phyloP scores from a whole-genome alignment of 768 basidiomycete species.

The Leccinum aurantiacum region DNA sequence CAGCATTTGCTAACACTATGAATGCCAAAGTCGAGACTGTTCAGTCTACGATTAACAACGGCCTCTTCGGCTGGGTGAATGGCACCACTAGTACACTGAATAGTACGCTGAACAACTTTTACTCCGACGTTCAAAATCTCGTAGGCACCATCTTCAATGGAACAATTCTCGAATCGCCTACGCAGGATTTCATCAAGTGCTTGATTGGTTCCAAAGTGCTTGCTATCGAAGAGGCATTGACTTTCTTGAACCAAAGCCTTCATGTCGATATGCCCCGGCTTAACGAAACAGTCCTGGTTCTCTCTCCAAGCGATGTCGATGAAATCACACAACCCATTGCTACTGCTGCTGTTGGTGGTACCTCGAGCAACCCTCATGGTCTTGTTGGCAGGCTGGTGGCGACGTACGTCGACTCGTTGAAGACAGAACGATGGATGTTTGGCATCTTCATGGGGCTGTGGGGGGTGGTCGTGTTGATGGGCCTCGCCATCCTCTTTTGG shows the following conservation, averaged over 20 bases:
- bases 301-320: constrained; percentile 68
- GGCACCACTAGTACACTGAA: constrained; percentile 86
- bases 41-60: constrained; percentile 79
- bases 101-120: constrained; percentile 81
- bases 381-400: constrained; percentile 73
- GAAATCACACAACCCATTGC: constrained; percentile 81
- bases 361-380: constrained; percentile 50
- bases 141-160: constrained; percentile 81
- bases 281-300: constrained; percentile 70
- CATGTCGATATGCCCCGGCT: constrained; percentile 77
- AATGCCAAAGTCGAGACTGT: constrained; percentile 69
- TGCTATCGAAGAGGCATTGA: constrained; percentile 83
- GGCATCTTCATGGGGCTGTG: constrained; percentile 80
- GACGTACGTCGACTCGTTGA: constrained; percentile 67
- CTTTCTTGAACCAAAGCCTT: constrained; percentile 89
- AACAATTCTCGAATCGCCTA: constrained; percentile 77
- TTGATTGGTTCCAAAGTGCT: constrained; percentile 90
- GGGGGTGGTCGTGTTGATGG: constrained; percentile 82
- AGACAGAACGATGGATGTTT: constrained; percentile 85
- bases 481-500: constrained; percentile 67
- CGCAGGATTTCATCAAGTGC: constrained; percentile 86
- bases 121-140: constrained; percentile 75
- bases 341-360: constrained; percentile 72
- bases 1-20: constrained; percentile 71
- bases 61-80: constrained; percentile 95